phyloP scores from a whole-genome alignment of 2,329 filamentous ascomycete genomes.

The Raffaelea arxii region DNA sequence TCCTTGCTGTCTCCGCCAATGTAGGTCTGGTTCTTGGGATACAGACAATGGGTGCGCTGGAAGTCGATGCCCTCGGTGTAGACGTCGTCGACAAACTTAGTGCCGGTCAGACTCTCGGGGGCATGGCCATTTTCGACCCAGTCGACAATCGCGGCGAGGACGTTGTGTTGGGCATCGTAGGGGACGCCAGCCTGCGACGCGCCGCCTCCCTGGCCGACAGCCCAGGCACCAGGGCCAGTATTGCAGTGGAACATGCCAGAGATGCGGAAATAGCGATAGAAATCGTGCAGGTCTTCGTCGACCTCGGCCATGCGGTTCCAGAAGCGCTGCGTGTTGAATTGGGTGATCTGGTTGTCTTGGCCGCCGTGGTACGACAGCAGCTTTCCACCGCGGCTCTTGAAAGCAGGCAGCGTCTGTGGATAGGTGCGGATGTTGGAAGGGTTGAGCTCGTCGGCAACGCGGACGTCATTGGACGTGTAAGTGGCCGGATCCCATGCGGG shows the following conservation, averaged over 20 bases:
- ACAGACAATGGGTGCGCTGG: constrained; percentile 7
- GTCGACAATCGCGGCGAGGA: constrained; percentile 33
- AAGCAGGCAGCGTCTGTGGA: constrained; percentile 26
- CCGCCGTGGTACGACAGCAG: constrained; percentile 35
- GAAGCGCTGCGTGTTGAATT: constrained; percentile 33
- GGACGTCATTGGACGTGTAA: constrained; percentile 27
- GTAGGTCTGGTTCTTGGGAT: constrained; percentile 6
- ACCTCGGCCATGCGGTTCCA: constrained; percentile 34
- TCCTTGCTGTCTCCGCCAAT: constrained; percentile 3
- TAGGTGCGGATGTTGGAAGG: constrained; percentile 15
- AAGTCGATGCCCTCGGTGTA: constrained; percentile 6
- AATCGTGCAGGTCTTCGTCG: constrained; percentile 25
- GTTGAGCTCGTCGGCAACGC: constrained; percentile 10
- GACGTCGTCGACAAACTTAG: constrained; percentile 6
- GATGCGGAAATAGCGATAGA: constrained; percentile 42
- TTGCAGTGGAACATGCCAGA: constrained; percentile 41
- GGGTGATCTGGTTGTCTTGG: constrained; percentile 32
- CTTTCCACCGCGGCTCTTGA: constrained; percentile 29
- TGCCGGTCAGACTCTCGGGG: constrained; percentile 23
- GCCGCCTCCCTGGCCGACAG: constrained; percentile 17
- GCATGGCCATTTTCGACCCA: constrained; percentile 35
- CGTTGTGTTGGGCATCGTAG: constrained; percentile 27
- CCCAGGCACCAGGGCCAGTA: constrained; percentile 30
- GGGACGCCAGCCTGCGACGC: constrained; percentile 13
- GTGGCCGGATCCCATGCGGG: constrained; percentile 28